Base-by-base conservation (phyloP, 2,329 filamentous ascomycete species). In the Didymosphaeria variabile region DNA sequence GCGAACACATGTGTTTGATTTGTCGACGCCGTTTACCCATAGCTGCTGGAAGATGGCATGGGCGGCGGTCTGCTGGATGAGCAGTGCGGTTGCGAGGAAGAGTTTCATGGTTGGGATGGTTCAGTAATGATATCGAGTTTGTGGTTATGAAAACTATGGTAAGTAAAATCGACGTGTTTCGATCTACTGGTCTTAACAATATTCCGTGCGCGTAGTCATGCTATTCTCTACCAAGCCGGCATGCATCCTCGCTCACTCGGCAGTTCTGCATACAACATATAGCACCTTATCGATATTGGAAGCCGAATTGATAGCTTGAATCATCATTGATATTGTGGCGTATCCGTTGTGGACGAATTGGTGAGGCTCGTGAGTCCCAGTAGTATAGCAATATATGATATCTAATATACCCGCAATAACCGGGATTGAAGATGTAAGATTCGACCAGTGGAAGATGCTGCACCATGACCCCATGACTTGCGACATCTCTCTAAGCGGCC, bases 11-110 rank as follows among this genome's bases (percentile, higher is more conserved):
- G 71, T 72, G 23, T 55, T 63, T 12, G 53, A 54, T 57, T 73
- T 69, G 57, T 73, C 82, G 10, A 78, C 79, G 55, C 82, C 83
- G 57, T 78, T 80, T 10, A 80, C 79, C 65, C 81, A 78, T 46
- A 84, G 73, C 29, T 82, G 75, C 44, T 80, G 73, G 68, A 84
- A 84, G 71, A 83, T 83, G 57, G 83, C 80, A 70, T 84, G 82
- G 17, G 78, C 79, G 17, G 76, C 60, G 49, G 63, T 69, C 13
- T 61, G 63, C 32, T 67, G 61, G 45, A 67, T 44, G 15, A 65
- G 61, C 15, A 69, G 60, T 1, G 63, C 58, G 0, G 61, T 54
- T n/a, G 55, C 52, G 34, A 72, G 36, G 32, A 68, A 34, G 29
- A 59, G 47, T 58, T 66, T 69, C 69, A 70, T 72, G 47, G 19